These are phyloP conservation scores for Cladosporium sp. DNA, from an alignment of 2,329 filamentous ascomycete genomes.

Conservation along the genomic window DNA sequence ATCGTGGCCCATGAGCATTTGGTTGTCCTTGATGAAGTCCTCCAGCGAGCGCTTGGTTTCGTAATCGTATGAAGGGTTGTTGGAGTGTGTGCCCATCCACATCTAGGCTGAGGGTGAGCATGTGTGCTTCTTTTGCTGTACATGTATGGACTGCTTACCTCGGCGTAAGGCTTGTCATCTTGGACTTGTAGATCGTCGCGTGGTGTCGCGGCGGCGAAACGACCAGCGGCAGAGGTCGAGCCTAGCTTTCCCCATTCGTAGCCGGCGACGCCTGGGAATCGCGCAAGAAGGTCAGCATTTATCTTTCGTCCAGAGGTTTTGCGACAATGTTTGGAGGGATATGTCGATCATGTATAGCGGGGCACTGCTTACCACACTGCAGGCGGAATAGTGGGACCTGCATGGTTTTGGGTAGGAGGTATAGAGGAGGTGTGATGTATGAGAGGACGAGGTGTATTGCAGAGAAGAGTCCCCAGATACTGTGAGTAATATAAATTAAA, in stretches of 20 bases:
- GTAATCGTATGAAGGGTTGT: slow-evolving; percentile 89
- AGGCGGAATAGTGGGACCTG: slow-evolving; percentile 83
- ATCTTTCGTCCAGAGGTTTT: background rate
- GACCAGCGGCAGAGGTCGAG: slow-evolving; percentile 81
- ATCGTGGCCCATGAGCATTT: slow-evolving; percentile 73
- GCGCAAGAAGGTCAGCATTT: slow-evolving; percentile 30
- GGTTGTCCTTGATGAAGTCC: slow-evolving; percentile 84
- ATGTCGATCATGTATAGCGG: slow-evolving; percentile 7
- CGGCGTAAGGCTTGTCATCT: slow-evolving; percentile 88
- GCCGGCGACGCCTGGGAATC: slow-evolving; percentile 81
- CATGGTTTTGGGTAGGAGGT: slow-evolving; percentile 47
- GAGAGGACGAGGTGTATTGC: background rate
- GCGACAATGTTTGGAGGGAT: background rate
- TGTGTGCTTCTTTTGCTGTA: slow-evolving; percentile 4
- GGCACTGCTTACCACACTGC: slow-evolving; percentile 62
- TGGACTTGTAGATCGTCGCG: slow-evolving; percentile 74
- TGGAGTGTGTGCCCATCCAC: slow-evolving; percentile 99
- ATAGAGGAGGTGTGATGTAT: background rate
- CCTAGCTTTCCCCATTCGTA: slow-evolving; percentile 99
- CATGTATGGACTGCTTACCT: slow-evolving; percentile 57
- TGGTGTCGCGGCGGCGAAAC: slow-evolving; percentile 83
- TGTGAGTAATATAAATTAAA: background rate
- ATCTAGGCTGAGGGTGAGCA: slow-evolving; percentile 58
- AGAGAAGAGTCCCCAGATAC: background rate
- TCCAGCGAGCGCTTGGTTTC: slow-evolving; percentile 81